phyloP scores from a whole-genome alignment of 805 yeast species.

The Kodamaea kakaduensis region DNA sequence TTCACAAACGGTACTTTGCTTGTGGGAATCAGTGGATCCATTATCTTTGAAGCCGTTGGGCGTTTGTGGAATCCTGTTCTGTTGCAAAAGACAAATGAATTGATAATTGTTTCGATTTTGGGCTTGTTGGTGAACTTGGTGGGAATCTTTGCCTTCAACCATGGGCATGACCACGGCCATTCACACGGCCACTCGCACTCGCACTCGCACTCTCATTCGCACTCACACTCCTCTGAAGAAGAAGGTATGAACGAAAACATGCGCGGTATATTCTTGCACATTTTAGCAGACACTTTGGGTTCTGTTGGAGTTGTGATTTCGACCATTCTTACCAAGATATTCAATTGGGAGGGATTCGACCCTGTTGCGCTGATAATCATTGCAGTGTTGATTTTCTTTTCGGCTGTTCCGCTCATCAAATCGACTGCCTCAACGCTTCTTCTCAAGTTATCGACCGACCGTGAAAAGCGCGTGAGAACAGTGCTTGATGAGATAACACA shows the following conservation, averaged over 20 bases:
- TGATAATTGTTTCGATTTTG: constrained; percentile 75
- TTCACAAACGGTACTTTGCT: constrained; percentile 90
- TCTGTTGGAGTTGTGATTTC: constrained; percentile 96
- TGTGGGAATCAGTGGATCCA: constrained; percentile 85
- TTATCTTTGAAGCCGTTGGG: constrained; percentile 80
- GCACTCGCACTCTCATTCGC: constrained; percentile 32
- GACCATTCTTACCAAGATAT: constrained; percentile 67
- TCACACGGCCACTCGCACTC: constrained; percentile 36
- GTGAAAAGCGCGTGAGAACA: constrained; percentile 60
- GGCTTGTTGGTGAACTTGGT: constrained; percentile 87
- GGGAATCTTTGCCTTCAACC: constrained; percentile 93
- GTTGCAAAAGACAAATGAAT: constrained; percentile 75
- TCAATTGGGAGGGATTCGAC: constrained; percentile 74
- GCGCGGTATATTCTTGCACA: constrained; percentile 92
- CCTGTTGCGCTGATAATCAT: constrained; percentile 89
- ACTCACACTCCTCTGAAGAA: constrained; percentile 13
- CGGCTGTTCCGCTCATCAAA: constrained; percentile 79
- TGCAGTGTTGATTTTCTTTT: constrained; percentile 70
- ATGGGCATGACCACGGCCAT: constrained; percentile 57
- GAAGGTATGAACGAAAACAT: constrained; percentile 57
- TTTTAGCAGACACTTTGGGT: constrained; percentile 92
- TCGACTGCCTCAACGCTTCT: constrained; percentile 75
- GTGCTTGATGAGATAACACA: constrained; percentile 63
- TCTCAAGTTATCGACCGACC: constrained; percentile 53
- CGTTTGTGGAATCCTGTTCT: constrained; percentile 75